Evolutionary conservation across 371 early-diverging fungal species (phyloP), one percentile per base, ranked within the genome.

Genomic region (Mucor mucedo): DNA sequence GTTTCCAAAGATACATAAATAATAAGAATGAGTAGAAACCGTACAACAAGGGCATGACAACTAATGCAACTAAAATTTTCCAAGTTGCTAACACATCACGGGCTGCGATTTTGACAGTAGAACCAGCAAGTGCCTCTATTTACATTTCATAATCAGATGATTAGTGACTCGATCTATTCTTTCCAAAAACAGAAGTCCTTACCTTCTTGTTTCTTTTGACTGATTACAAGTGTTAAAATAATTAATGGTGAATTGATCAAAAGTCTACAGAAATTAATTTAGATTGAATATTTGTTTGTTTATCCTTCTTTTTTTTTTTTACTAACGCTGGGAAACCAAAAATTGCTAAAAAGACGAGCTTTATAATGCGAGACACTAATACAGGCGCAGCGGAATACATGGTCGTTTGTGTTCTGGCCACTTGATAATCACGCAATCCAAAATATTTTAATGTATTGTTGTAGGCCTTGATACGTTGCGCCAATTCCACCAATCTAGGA

Each of bases 21-120:
- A 73, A 41, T 28, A 80, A 38, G 39, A 60, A 52, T 8, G 86
- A 77, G 57, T 92, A 91, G 13, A 84, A 68, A 3, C 84, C 69
- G 53, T 87, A 90, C 8, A 92, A 63, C 3, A 80, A 28, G 28
- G 94, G 93, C 39, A 84, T 72, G 35, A 88, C 75, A 4, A 83
- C 82, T 35, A 88, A 58, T 11, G 87, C 83, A 11, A 88, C 85
- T 27, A 92, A 65, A 10, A 94, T 82, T 68, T 94, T 94, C 95
- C 95, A 95, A 1, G 95, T 93, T 0, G 92, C 91, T 6, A 95
- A 74, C 4, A 95, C 95, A 73, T 95, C 95, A 35, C 85, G 85
- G 14, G 91, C 95, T 35, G 84, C 84, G 59, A 95, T 85, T 69
- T 95, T 95, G 53, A 95, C 95, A 54, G 80, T 86, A 9, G 92